These are phyloP conservation scores for Mycena olivaceomarginata DNA, from an alignment of 768 basidiomycete species.

Conservation along the genomic window DNA sequence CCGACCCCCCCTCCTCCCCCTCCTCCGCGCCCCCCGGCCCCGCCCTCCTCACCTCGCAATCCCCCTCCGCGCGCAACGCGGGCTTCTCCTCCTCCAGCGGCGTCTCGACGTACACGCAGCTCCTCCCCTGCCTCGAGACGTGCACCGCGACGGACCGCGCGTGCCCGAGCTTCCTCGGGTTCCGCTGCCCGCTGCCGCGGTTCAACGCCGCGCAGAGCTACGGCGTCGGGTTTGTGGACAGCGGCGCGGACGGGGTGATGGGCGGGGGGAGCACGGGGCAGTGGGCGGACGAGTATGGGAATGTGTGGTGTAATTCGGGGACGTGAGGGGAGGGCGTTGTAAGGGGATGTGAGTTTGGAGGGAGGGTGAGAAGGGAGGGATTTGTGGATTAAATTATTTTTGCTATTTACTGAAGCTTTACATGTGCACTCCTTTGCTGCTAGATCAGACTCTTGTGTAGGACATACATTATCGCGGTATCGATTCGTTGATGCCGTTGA, in stretches of 20 bases:
- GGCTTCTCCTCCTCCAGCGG: constrained; percentile 64
- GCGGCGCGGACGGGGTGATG: constrained; percentile 64
- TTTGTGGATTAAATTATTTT: constrained; percentile 42
- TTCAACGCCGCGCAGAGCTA: constrained; percentile 84
- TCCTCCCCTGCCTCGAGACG: constrained; percentile 88
- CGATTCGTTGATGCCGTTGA: no score
- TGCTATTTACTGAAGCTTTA: constrained; percentile 22
- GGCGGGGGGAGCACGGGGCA: constrained; percentile 71
- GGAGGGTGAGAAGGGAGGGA: no score
- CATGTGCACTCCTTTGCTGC: neutral
- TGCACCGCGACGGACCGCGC: constrained; percentile 85
- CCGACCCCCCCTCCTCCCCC: constrained; percentile 53
- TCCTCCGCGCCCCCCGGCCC: constrained; percentile 53
- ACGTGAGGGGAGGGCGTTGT: constrained; percentile 3
- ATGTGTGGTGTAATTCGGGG: constrained; percentile 82
- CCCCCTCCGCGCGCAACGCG: constrained; percentile 61
- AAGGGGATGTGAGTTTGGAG: neutral
- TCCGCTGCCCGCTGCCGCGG: constrained; percentile 76
- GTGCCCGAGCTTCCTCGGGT: constrained; percentile 84
- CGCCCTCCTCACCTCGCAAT: constrained; percentile 49
- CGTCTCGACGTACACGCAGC: constrained; percentile 66
- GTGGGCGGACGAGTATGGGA: constrained; percentile 82
- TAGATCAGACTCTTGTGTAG: no score
- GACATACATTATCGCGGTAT: no score
- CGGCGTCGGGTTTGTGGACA: constrained; percentile 85